A percentile compares a stretch with the other conserved stretches of the same genome.
These are phyloP conservation scores for Psidium friedrichsthalianum DNA, from an alignment of 345 rosid genomes.

Conservation along the genomic window DNA sequence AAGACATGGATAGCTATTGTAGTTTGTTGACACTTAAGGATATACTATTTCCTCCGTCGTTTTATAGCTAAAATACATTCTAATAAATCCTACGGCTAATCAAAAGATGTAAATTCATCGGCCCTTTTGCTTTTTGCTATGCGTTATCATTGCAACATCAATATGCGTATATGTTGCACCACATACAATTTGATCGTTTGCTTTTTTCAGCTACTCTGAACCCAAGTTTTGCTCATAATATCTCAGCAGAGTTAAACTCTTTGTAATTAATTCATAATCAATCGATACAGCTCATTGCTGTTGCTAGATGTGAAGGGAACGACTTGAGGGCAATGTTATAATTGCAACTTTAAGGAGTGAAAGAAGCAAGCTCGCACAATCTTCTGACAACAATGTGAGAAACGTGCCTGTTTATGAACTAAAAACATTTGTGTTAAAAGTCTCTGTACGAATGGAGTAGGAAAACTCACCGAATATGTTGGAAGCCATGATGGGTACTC, in stretches of 20 bases:
- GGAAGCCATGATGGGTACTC: constrained; percentile 87
- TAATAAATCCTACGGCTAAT: background rate
- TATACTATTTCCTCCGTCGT: background rate
- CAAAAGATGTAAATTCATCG: background rate
- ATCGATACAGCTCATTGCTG: background rate
- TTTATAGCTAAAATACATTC: background rate
- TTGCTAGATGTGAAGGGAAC: background rate
- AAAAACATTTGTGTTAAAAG: background rate
- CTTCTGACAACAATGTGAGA: background rate
- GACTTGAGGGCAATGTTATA: background rate
- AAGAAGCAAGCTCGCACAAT: background rate
- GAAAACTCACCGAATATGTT: constrained; percentile 55
- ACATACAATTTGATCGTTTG: background rate
- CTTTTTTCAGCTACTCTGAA: background rate
- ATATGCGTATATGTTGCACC: background rate
- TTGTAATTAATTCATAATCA: background rate
- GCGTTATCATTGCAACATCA: background rate
- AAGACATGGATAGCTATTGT: background rate
- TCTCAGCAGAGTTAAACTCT: background rate
- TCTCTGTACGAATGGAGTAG: background rate
- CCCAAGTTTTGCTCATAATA: background rate
- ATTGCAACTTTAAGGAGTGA: background rate
- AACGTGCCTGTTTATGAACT: background rate
- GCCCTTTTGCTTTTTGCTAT: background rate
- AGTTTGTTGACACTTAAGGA: background rate